A percentile compares a stretch with the other conserved stretches of the same genome.
These are phyloP conservation scores for Aspergillus pseudoviridinutans DNA, from an alignment of 2,329 filamentous ascomycete species.

Conservation along the genomic window DNA sequence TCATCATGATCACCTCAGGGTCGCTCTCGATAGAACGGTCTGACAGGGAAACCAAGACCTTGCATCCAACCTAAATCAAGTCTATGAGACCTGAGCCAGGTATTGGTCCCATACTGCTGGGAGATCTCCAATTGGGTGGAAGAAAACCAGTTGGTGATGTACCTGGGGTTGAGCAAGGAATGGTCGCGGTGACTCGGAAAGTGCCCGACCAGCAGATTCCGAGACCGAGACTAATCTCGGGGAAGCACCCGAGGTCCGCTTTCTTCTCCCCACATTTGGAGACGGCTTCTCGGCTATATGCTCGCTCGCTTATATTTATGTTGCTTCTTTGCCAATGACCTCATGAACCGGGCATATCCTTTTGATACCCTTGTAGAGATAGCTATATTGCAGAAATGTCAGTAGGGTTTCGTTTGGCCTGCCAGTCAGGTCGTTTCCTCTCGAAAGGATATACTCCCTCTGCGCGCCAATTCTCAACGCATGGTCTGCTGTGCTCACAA, in stretches of 20 bases:
- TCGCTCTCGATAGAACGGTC: background rate
- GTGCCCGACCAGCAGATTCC: background rate
- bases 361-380: background rate
- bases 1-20: background rate
- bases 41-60: background rate
- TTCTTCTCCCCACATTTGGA: background rate
- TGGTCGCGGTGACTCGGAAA: background rate
- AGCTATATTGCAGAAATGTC: background rate
- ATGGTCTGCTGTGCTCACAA: slow-evolving; percentile 5
- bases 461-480: slow-evolving; percentile 11
- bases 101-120: background rate
- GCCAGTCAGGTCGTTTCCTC: background rate
- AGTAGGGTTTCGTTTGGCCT: background rate
- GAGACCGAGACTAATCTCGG: background rate
- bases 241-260: background rate
- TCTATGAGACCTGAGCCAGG: background rate
- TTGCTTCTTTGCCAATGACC: background rate
- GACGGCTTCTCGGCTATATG: background rate
- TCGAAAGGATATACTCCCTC: background rate
- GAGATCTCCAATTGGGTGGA: background rate
- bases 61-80: background rate
- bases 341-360: background rate
- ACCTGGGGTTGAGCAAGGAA: background rate
- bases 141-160: background rate
- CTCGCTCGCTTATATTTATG: background rate